Evolutionary conservation across 805 yeast genomes (phyloP), one percentile per base, ranked within the genome.

Genomic region (Kockiozyma suomiensis): DNA sequence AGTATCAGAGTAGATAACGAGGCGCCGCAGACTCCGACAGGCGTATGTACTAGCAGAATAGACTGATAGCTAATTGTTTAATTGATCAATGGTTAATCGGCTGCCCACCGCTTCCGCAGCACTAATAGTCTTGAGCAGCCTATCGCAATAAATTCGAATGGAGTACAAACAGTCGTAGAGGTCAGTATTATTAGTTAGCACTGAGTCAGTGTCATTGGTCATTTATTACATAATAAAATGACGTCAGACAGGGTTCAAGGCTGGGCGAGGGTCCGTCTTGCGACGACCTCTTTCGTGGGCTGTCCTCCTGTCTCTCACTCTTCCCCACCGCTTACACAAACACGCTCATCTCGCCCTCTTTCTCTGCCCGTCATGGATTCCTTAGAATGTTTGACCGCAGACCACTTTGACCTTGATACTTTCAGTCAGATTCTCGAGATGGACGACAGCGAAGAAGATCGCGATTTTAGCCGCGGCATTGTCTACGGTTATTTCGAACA

Each of bases 401-500:
- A 89, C 42, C 78, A 89, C 64, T 86, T 94, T 62, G 92, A 91
- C 72, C 90, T 97, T 97, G 77, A 82, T 45, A 93, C 91, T 30
- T 87, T 94, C 72, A 84, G 86, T 58, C 98, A 94, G 76, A 80
- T 94, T 59, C 82, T 92, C 52, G 85, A 89, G 54, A 92, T 94
- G 97, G 99, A 94, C 74, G 98, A 93, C 69, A 96, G 88, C 70
- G 66, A 62, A 25, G 77, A 74, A 56, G 33, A 30, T 30, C 94
- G 92, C 60, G 97, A 90, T 6, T 94, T 94, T 77, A 86, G 93
- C 35, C 79, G 84, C 68, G 81, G 87, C 38, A 78, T 94, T 58
- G 86, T 93, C 56, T 82, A 82, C 61, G 91, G 96, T 33, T 93
- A 89, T 73, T 89, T 87, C 59, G 96, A 90, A 58, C 99, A 94